phyloP scores from a whole-genome alignment of 208 protist species.

The Naegleria lovaniensis region DNA sequence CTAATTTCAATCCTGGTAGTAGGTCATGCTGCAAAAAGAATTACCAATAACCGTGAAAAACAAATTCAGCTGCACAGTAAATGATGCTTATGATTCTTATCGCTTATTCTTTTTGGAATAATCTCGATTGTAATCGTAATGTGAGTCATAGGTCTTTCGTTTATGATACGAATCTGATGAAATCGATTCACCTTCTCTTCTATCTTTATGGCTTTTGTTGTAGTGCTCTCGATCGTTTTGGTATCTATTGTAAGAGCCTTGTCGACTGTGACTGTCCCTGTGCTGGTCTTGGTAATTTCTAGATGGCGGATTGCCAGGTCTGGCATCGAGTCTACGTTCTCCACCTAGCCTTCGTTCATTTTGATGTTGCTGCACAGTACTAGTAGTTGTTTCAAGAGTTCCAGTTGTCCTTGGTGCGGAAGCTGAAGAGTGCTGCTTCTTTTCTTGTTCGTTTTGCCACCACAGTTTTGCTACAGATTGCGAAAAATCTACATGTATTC shows the following conservation, averaged over 20 bases:
- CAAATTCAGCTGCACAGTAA: neutral
- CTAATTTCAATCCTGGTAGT: neutral
- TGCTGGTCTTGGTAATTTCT: no score
- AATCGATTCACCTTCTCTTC: no score
- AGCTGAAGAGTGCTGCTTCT: neutral
- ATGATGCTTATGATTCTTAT: neutral
- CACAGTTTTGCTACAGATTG: conserved; percentile 86
- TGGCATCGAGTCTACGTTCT: neutral
- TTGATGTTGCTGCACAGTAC: neutral
- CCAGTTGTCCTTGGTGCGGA: neutral
- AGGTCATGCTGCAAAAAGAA: neutral
- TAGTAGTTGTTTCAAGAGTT: neutral
- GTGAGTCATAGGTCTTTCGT: neutral
- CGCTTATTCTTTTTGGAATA: neutral
- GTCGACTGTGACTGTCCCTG: no score
- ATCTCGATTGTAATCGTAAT: neutral
- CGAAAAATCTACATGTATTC: conserved; percentile 96
- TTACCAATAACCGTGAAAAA: neutral
- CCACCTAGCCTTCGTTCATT: neutral
- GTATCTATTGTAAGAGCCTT: no score
- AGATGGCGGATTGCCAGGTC: no score
- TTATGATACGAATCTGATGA: neutral
- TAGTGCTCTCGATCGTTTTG: no score
- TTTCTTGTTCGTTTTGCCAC: conserved; percentile 31
- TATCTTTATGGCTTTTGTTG: neutral